phyloP scores from a whole-genome alignment of 495 filamentous ascomycete species.

The Daldinia vernicosa region DNA sequence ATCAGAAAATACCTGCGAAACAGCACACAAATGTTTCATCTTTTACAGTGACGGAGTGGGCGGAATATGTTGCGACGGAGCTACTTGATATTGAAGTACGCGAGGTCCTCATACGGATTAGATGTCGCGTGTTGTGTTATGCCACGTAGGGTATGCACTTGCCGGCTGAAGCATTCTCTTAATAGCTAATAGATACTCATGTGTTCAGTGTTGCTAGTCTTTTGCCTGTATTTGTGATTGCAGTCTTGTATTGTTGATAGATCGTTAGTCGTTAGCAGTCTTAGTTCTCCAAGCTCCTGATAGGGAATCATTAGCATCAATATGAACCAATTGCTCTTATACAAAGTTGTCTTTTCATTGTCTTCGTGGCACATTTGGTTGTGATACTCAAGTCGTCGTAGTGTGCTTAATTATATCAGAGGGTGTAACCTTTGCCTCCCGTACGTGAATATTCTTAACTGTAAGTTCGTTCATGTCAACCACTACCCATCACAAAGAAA shows the following conservation, averaged over 20 bases:
- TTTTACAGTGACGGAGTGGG: constrained; percentile 35
- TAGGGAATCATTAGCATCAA: neutral
- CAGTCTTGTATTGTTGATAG: neutral
- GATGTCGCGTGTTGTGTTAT: constrained; percentile 39
- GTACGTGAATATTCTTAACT: too few relatives aligned
- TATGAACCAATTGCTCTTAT: neutral
- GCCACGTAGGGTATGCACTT: constrained; percentile 36
- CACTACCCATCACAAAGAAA: too few relatives aligned
- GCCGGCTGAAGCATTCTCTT: constrained; percentile 46
- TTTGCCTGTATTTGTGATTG: constrained; percentile 2
- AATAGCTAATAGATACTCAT: constrained; percentile 51
- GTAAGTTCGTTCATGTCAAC: too few relatives aligned
- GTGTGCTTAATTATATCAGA: too few relatives aligned
- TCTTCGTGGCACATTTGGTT: neutral
- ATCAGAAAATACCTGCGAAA: constrained; percentile 43
- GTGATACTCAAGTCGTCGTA: too few relatives aligned
- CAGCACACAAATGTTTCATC: constrained; percentile 41
- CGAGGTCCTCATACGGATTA: constrained; percentile 29
- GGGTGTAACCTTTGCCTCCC: too few relatives aligned
- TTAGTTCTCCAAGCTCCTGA: neutral
- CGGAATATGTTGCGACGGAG: constrained; percentile 30
- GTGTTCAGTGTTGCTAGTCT: constrained; percentile 38
- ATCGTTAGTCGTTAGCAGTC: neutral
- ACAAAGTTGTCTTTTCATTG: neutral
- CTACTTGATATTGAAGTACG: constrained; percentile 23